Evolutionary conservation across 257 asterid species (phyloP).

Genomic region (Ilex aquifolium): DNA sequence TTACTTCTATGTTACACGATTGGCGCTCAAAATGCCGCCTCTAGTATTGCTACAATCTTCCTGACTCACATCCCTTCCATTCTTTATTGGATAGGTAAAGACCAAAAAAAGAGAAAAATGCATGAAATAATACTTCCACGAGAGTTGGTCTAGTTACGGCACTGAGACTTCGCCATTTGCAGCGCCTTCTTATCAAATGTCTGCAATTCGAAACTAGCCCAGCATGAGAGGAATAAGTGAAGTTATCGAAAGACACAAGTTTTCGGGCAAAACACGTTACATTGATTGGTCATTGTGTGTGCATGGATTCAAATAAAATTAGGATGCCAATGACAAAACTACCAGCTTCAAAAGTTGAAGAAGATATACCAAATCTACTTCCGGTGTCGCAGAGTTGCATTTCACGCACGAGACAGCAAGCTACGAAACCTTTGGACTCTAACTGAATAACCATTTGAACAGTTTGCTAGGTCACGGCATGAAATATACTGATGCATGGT

Average conservation of each 20-base stretch:
- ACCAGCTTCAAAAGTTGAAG: neutral
- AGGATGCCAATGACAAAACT: neutral
- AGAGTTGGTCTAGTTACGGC: slow-evolving; percentile 5
- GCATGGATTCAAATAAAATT: no score
- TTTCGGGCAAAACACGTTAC: neutral
- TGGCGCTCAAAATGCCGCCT: no score
- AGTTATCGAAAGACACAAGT: neutral
- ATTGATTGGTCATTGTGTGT: no score
- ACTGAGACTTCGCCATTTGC: slow-evolving; percentile 4
- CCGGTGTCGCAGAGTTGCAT: slow-evolving; percentile 2
- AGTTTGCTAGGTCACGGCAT: slow-evolving; percentile 13
- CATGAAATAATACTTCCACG: slow-evolving; percentile 7
- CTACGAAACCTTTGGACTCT: slow-evolving; percentile 24
- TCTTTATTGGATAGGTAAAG: slow-evolving; percentile 11
- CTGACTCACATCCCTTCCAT: no score
- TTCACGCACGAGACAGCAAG: slow-evolving; percentile 29
- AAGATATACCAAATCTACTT: slow-evolving; percentile 1
- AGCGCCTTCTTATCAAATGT: slow-evolving; percentile 15
- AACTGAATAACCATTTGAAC: slow-evolving; percentile 9
- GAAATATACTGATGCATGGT: slow-evolving; percentile 17
- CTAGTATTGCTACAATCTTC: no score
- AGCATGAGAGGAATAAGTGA: neutral
- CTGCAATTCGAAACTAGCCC: neutral
- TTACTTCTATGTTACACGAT: no score
- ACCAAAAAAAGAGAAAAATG: neutral